phyloP scores from a whole-genome alignment of 805 yeast genomes.

The Wickerhamiella spandovensis region DNA sequence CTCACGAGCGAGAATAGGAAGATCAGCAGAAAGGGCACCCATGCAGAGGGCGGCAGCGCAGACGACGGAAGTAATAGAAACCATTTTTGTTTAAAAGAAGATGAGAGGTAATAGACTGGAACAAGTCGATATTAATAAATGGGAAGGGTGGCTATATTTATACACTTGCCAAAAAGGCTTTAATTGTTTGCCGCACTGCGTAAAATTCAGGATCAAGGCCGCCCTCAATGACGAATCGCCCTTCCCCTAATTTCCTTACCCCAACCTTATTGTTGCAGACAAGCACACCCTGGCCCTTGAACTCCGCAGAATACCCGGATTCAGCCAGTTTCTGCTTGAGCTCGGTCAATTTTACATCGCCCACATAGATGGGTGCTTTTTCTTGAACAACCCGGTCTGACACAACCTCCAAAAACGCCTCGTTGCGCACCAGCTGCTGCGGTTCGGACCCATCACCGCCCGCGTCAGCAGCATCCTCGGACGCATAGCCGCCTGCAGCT shows the following conservation, averaged over 20 bases:
- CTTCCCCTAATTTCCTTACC: conserved; percentile 65
- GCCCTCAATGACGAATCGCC: conserved; percentile 80
- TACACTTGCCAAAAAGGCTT: conserved; percentile 13
- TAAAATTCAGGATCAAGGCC: conserved; percentile 61
- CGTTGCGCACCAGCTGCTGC: background rate
- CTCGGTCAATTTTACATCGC: conserved; percentile 77
- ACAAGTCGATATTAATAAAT: background rate
- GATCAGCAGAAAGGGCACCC: conserved; percentile 9
- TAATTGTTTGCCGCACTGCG: conserved; percentile 18
- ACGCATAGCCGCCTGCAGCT: background rate
- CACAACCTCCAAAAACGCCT: background rate
- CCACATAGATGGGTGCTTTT: conserved; percentile 36
- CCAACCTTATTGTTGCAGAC: conserved; percentile 71
- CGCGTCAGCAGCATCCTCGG: background rate
- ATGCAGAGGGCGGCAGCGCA: conserved; percentile 6
- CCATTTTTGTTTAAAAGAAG: conserved; percentile 1
- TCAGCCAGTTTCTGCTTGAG: conserved; percentile 48
- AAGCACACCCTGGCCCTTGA: conserved; percentile 83
- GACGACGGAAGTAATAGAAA: background rate
- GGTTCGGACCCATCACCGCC: background rate
- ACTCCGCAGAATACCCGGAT: conserved; percentile 62
- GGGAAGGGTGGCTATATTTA: conserved; percentile 1
- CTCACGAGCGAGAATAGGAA: background rate
- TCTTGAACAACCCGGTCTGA: background rate
- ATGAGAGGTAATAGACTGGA: background rate